A percentile compares a stretch with the other conserved stretches of the same genome.
These are phyloP conservation scores for Pilaira anomala DNA, from an alignment of 192 early-diverging fungal genomes.

Conservation along the genomic window DNA sequence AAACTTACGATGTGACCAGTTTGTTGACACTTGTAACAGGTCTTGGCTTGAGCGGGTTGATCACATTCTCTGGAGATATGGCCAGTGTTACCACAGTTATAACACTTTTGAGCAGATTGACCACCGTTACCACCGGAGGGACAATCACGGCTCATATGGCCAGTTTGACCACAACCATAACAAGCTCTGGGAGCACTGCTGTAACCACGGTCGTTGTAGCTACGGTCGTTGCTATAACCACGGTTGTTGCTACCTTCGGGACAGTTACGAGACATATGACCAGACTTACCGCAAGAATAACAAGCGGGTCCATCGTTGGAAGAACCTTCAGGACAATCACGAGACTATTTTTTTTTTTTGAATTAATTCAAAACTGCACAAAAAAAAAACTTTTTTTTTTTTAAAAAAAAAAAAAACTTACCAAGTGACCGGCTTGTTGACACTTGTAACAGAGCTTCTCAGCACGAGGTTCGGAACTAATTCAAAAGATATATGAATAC, in stretches of 20 bases:
- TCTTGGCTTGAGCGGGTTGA: slow-evolving; percentile 34
- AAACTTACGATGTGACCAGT: slow-evolving; percentile 40
- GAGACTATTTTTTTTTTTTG: slow-evolving; percentile 33
- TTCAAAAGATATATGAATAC: background rate
- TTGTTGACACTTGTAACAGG: slow-evolving; percentile 52
- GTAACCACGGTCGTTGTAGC: slow-evolving; percentile 12
- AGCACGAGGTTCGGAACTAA: slow-evolving; percentile 43
- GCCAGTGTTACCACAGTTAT: slow-evolving; percentile 40
- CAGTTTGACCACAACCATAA: slow-evolving; percentile 33
- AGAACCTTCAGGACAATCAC: slow-evolving; percentile 46
- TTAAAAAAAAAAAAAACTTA: slow-evolving; percentile 12
- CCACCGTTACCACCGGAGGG: slow-evolving; percentile 16
- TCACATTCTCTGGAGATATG: slow-evolving; percentile 36
- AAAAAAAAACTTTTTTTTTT: background rate
- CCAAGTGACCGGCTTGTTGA: slow-evolving; percentile 49
- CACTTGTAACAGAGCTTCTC: slow-evolving; percentile 59
- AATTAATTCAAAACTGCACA: background rate
- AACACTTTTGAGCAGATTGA: slow-evolving; percentile 31
- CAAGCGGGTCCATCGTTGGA: slow-evolving; percentile 43
- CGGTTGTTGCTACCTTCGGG: slow-evolving; percentile 33
- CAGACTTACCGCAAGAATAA: slow-evolving; percentile 46
- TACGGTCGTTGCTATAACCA: slow-evolving; percentile 15
- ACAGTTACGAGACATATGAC: slow-evolving; percentile 57
- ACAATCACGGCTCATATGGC: slow-evolving; percentile 39
- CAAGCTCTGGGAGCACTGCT: slow-evolving; percentile 17